Evolutionary conservation across 441 rosid species (phyloP), one percentile per base, ranked within the genome.

Genomic region (Eruca vesicaria): DNA sequence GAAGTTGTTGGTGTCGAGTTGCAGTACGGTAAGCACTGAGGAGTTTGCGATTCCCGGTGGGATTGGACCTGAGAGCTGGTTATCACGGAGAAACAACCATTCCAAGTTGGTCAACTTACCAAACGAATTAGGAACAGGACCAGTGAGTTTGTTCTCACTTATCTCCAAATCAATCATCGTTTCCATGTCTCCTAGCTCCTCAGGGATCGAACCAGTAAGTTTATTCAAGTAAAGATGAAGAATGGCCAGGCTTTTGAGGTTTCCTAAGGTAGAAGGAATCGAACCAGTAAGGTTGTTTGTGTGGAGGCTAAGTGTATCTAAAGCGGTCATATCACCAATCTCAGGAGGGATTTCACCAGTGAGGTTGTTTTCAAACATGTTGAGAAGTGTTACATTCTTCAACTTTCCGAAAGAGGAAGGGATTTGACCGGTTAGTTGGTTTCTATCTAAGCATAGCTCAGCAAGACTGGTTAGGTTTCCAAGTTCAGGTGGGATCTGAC

Each of bases 1-100:
- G 72, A 86, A 79, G 50, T 32, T 50, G 82, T 86, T 84, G 61
- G 84, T 81, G 74, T 79, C 79, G 12, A 82, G 69, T 58, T 76
- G 82, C 43, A 69, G 19, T 16, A 78, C 79, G 2, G 71, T 64
- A 18, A 86, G 74, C 35, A 53, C 73, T 4, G 75, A 67, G 58
- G 81, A 78, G 62, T 75, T 79, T 3, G 74, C 80, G 32, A 75
- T 19, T 63, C 84, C 84, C 10, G 33, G 66, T 29, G 89, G 86
- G 53, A 86, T 74, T 38, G 64, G 18, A 52, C 87, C 86, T 1
- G 82, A 78, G 9, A 84, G 80, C 63, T 81, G 76, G 70, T 86
- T 86, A 15, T 74, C 79, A 20, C 78, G 81, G 15, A 86, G 84
- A 9, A 70, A 56, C 33, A 86, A 64, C 65, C 78, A 77, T 38